Base-by-base conservation (phyloP, 1,284 basidiomycete genomes). In the Pisolithus thermaeus region DNA sequence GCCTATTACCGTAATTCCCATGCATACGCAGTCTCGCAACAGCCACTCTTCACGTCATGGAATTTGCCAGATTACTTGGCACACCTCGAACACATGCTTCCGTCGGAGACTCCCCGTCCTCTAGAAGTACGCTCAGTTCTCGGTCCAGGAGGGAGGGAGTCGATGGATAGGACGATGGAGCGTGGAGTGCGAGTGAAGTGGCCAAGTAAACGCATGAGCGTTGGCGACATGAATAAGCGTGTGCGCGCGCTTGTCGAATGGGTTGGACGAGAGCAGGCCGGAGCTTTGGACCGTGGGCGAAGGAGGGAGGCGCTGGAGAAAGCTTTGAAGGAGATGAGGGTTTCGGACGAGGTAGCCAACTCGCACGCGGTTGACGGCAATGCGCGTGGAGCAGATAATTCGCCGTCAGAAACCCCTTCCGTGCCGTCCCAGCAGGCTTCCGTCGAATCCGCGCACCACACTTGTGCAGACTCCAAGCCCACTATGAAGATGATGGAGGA, bases 221-320 rank as follows among this genome's bases (percentile, higher is more conserved):
- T 96, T 23, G 87, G 85, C 18, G 96, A 99, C 66, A 97, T 99
- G 92, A 90, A 93, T 67, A 97, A 98, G 73, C 84, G 96, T 20
- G 92, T 97, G 20, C 79, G 92, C 43, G 84, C 88, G 51, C 79
- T 98, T 52, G 82, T 96, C 35, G 96, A 98, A 63, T 98, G 92
- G 83, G 91, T 94, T 12, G 88, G 87, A 40, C 78, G 90, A 54
- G 87, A 90, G 63, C 90, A 94, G 66, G 81, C 81, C 1, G 84
- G 81, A 58, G 87, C 88, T 46, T 74, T 78, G 32, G 89, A 90
- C 66, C 79, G 89, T 44, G 78, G 75, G 39, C 78, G 89, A 56
- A 73, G 91, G 59, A 79, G 79, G 52, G 81, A 83, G 49, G 79
- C 83, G 20, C 66, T 92, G 50, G 81, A 84, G 50, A 78, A 73